Base-by-base conservation (phyloP, 2,329 filamentous ascomycete species). In the Fusarium pseudonygamai region DNA sequence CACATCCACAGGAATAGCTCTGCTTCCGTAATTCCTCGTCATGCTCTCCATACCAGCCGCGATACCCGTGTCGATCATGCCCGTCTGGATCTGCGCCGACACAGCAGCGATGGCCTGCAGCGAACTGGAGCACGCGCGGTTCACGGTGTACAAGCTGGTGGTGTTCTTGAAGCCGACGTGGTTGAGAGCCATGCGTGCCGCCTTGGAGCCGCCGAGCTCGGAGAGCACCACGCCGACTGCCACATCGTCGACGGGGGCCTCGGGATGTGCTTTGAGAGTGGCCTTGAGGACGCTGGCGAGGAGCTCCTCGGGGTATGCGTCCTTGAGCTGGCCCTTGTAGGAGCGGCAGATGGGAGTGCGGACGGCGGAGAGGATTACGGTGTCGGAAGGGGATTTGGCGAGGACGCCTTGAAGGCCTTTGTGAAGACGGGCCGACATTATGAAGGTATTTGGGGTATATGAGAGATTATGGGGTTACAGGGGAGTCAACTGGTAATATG, bases 41-140 rank as follows among this genome's bases (percentile, higher is more conserved):
- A 98, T 98, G 84, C 93, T 96, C 88, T 98, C 95, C 93, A 97
- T 97, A 36, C 95, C 95, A 5, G 93, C 95, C 15, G 91, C 95
- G 70, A 98, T 90, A 67, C 94, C 95, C 1, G 88, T 86, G 70
- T 91, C 88, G 58, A 96, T 92, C 75, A 89, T 88, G 4, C 93
- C 94, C 0, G 88, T 86, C n/a, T 90, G 88, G 76, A 98, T 96
- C 71, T 92, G 87, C 64, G 92, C 90, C 10, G 93, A 93, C 7
- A 97, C 86, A 20, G 87, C 84, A 3, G 94, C 92, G 57, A 98
- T 92, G 32, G 93, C 91, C 75, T 93, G 92, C 56, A 98, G 87
- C 6, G 92, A 92, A 12, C 91, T 93, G 22, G 91, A 90, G 82
- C 95, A 98, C 20, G 95, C 95, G 43, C 96, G 89, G 85, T 98